Evolutionary conservation across 2,329 filamentous ascomycete species (phyloP).

Genomic region (Lasiodiplodia gonubiensis): DNA sequence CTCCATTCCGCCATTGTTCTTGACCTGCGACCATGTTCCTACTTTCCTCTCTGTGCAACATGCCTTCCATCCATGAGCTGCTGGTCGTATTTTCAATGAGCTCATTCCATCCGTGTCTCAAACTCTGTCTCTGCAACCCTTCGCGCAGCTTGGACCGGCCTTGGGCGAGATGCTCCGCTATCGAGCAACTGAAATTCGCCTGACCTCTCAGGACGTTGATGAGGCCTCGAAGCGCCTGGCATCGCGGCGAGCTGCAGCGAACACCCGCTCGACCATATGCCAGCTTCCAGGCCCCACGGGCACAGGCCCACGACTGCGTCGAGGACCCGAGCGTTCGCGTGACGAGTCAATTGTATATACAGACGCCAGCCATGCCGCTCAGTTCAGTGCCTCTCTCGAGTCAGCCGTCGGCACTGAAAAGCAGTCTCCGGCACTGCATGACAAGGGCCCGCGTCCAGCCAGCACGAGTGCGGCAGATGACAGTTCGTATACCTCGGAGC

Average conservation of each 20-base stretch:
- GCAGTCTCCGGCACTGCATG: neutral
- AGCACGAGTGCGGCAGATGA: conserved; percentile 11
- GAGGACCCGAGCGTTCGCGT: conserved; percentile 40
- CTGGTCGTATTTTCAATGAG: conserved; percentile 1
- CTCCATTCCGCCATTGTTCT: neutral
- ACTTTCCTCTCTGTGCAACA: conserved; percentile 17
- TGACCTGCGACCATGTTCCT: neutral
- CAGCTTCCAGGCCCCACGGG: conserved; percentile 18
- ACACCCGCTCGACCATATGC: conserved; percentile 20
- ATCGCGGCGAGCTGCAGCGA: conserved; percentile 34
- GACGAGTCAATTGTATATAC: conserved; percentile 36
- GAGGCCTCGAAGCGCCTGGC: conserved; percentile 42
- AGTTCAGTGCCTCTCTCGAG: conserved; percentile 9
- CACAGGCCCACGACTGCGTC: conserved; percentile 36
- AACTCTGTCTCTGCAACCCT: conserved; percentile 2
- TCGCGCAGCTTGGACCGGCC: neutral
- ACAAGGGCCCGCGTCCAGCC: neutral
- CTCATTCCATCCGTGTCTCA: conserved; percentile 18
- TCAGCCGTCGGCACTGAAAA: neutral
- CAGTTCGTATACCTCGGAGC: conserved; percentile 25
- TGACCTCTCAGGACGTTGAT: conserved; percentile 45
- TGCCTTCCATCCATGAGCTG: conserved; percentile 8
- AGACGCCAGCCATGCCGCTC: conserved; percentile 8
- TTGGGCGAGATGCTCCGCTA: conserved; percentile 42
- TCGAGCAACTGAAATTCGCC: conserved; percentile 43